phyloP scores from a whole-genome alignment of 2,329 filamentous ascomycete species.

The Aspergillus amoenus region DNA sequence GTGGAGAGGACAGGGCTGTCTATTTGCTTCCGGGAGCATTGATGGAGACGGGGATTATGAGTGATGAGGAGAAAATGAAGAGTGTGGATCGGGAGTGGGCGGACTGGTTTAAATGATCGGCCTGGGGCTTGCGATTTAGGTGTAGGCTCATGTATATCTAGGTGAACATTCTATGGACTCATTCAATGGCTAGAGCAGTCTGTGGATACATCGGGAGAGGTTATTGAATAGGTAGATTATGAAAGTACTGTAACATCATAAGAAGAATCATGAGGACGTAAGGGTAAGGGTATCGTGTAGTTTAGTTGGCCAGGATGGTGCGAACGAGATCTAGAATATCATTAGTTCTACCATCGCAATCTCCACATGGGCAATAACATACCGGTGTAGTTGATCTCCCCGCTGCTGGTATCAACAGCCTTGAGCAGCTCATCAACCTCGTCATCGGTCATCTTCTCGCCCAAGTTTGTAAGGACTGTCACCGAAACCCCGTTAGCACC shows the following conservation, averaged over 20 bases:
- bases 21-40: conserved; percentile 63
- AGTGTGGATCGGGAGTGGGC: conserved; percentile 38
- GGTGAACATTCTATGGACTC: not conserved
- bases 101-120: conserved; percentile 21
- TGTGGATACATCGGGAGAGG: not conserved
- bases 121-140: not conserved
- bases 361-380: conserved; percentile 45
- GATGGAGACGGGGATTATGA: conserved; percentile 58
- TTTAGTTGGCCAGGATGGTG: conserved; percentile 80
- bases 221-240: conserved; percentile 7
- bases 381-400: conserved; percentile 98
- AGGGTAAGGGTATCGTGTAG: conserved; percentile 29
- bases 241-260: conserved; percentile 11
- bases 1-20: conserved; percentile 41
- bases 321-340: conserved; percentile 71
- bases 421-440: conserved; percentile 99
- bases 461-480: conserved; percentile 85
- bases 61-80: conserved; percentile 32
- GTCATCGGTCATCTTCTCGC: conserved; percentile 99
- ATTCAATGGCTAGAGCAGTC: not conserved
- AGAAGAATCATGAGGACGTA: conserved; percentile 23
- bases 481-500: conserved; percentile 1
- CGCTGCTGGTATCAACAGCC: conserved; percentile 92
- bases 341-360: not conserved
- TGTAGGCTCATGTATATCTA: not conserved